Evolutionary conservation across 805 yeast genomes (phyloP), one percentile per base, ranked within the genome.

Genomic region (Lipomyces yamadae): DNA sequence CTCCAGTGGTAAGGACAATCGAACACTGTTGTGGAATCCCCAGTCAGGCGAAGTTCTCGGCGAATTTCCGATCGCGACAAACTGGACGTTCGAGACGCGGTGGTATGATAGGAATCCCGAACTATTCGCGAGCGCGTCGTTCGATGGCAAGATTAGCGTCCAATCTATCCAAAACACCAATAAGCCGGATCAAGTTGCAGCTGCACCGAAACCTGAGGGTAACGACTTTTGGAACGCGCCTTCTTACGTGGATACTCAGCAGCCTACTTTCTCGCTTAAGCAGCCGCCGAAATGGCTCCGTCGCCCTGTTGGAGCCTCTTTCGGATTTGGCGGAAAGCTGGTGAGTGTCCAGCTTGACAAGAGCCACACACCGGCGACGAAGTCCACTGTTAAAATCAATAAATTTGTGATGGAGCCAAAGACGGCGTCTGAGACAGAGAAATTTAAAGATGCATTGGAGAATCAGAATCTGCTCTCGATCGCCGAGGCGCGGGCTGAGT

Each of bases 281-380:
- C 97, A 92, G 79, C 95, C 98, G 29, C 99, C 99, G 60, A 78
- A 81, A 66, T 95, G 99, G 99, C 84, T 91, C 68, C 85, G 85
- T 69, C 83, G 89, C 71, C 92, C 92, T 11, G 82, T 85, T 4
- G 82, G 88, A 59, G 97, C 89, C 13, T 81, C 86, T 1, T 95
- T 96, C 83, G 98, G 97, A 0, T 94, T 92, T 79, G 99, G 99
- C 68, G 97, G 97, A 62, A 92, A 91, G 79, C 77, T 95, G 11
- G 86, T 88, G 18, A 55, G 65, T 24, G 48, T 70, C 29, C 60
- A 58, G 52, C 33, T 35, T 4, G 66, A 67, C 32, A 65, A 60
- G 24, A 39, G 35, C 13, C 66, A 42, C 24, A 29, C 32, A 11
- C 30, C 30, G 55, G 33, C 62, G n/a, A 29, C 42, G 48, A 62